Evolutionary conservation across 805 yeast genomes (phyloP).

Genomic region (Ogataea salicorniae): DNA sequence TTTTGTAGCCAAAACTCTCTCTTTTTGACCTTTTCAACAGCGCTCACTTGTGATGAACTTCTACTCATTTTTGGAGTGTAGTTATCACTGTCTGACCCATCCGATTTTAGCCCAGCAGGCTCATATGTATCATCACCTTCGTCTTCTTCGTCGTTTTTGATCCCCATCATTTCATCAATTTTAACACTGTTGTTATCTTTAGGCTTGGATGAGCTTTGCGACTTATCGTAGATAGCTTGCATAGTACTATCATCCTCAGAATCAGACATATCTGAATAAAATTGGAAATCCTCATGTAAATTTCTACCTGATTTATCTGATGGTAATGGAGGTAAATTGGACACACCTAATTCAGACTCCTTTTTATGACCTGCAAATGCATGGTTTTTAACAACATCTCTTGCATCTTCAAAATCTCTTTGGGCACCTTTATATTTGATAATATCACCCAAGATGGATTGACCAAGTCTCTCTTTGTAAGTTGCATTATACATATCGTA

Average conservation of each 20-base stretch:
- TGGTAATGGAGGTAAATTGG: slow-evolving; percentile 29
- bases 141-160: slow-evolving; percentile 13
- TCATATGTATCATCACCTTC: slow-evolving; percentile 11
- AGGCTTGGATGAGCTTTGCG: slow-evolving; percentile 11
- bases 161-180: slow-evolving; percentile 24
- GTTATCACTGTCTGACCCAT: slow-evolving; percentile 10
- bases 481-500: slow-evolving; percentile 64
- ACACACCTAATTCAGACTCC: slow-evolving; percentile 18
- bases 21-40: slow-evolving; percentile 13
- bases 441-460: slow-evolving; percentile 73
- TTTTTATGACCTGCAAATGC: slow-evolving; percentile 35
- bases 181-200: slow-evolving; percentile 6
- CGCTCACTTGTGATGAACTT: slow-evolving; percentile 1
- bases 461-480: slow-evolving; percentile 61
- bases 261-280: slow-evolving; percentile 23
- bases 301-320: slow-evolving; percentile 34
- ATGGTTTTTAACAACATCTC: slow-evolving; percentile 55
- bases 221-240: slow-evolving; percentile 14
- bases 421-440: slow-evolving; percentile 69
- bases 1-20: slow-evolving; percentile 38
- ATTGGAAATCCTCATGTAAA: slow-evolving; percentile 35
- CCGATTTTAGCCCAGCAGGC: not conserved
- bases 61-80: slow-evolving; percentile 1
- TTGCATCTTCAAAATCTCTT: slow-evolving; percentile 74
- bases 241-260: slow-evolving; percentile 16